Percentiles rank a stretch among this genome's conserved stretches.
These are phyloP conservation scores for Thalia dealbata DNA, from an alignment of 176 grass and related monocot genomes.

Conservation along the genomic window DNA sequence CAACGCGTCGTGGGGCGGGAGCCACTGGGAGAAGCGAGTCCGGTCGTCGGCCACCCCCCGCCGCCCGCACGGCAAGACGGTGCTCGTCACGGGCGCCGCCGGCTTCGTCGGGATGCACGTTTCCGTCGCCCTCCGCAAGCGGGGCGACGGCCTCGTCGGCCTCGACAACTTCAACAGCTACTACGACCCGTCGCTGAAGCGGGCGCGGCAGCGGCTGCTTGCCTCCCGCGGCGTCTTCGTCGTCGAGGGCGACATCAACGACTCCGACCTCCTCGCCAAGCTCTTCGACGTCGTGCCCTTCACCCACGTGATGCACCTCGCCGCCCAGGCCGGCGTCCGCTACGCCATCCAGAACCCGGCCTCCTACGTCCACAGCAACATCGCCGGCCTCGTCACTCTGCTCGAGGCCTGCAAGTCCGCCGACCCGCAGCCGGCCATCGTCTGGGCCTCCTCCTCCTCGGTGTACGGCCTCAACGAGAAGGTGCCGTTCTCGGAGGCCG, in stretches of 20 bases:
- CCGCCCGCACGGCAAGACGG: conserved; percentile 18
- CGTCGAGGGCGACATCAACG: conserved; percentile 12
- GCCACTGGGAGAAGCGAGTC: conserved; percentile 27
- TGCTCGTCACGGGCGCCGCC: conserved; percentile 20
- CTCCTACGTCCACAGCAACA: conserved; percentile 39
- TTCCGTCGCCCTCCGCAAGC: conserved; percentile 20
- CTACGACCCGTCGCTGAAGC: conserved; percentile 13
- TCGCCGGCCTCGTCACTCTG: conserved; percentile 33
- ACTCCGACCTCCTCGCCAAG: conserved; percentile 22
- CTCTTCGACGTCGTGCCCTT: conserved; percentile 33
- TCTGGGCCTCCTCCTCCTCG: conserved; percentile 45
- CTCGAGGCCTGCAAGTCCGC: conserved; percentile 33
- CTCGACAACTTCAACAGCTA: conserved; percentile 16
- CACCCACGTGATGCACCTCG: conserved; percentile 41
- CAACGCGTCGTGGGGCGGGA: neutral
- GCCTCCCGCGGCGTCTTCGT: conserved; percentile 2
- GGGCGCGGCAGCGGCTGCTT: neutral
- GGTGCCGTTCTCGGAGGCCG: conserved; percentile 28
- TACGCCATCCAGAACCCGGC: conserved; percentile 35
- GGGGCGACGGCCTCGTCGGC: conserved; percentile 28
- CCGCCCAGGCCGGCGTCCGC: conserved; percentile 39
- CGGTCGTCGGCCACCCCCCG: conserved; percentile 12
- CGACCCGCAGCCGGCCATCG: conserved; percentile 33
- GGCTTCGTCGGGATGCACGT: conserved; percentile 31
- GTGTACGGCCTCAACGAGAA: conserved; percentile 37